These are phyloP conservation scores for Bipolaris bicolor DNA, from an alignment of 2,329 filamentous ascomycete genomes.

Conservation along the genomic window DNA sequence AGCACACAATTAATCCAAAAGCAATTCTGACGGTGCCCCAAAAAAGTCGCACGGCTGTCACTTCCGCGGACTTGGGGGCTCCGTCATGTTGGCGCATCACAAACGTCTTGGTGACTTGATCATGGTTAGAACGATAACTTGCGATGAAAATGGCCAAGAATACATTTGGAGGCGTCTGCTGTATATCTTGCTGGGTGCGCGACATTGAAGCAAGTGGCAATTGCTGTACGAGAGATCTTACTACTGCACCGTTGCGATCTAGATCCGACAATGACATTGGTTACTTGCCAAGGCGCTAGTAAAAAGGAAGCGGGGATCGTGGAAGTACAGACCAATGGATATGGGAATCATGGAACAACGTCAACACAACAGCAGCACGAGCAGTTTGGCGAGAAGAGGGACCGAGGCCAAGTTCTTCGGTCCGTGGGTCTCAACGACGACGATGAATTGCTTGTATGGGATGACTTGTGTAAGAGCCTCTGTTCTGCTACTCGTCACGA, in stretches of 20 bases:
- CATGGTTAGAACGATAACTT: not conserved
- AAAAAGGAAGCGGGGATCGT: conserved; percentile 4
- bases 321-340: conserved; percentile 2
- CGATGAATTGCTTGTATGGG: conserved; percentile 6
- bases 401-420: not conserved
- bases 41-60: not conserved
- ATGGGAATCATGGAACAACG: not conserved
- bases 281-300: conserved; percentile 7
- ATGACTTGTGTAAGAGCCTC: conserved; percentile 8
- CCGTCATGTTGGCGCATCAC: conserved; percentile 7
- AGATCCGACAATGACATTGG: conserved; percentile 8
- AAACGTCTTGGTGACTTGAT: conserved; percentile 3
- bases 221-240: not conserved
- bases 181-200: not conserved
- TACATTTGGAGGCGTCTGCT: not conserved
- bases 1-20: not conserved
- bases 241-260: not conserved
- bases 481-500: not conserved
- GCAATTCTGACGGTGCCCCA: not conserved
- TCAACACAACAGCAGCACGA: not conserved
- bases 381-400: not conserved
- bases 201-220: not conserved
- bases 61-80: conserved; percentile 4
- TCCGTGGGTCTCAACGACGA: not conserved
- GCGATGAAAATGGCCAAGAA: not conserved